Conservation (phyloP, 2,329 filamentous ascomycete species). For the Xylariaceae sp. region DNA sequence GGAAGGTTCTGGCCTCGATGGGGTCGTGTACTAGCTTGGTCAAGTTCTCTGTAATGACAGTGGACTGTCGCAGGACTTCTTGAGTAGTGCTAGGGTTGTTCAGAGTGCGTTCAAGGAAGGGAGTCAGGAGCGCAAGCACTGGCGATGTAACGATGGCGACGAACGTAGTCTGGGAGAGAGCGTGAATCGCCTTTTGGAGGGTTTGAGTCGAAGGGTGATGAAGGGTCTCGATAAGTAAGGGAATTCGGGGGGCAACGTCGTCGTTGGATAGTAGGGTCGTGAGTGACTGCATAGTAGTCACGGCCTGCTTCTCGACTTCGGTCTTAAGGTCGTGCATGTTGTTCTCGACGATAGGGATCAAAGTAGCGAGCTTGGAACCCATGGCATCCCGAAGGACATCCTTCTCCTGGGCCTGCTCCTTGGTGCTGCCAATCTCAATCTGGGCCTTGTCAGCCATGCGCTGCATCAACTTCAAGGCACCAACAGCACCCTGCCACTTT, state of each 20-base stretch:
- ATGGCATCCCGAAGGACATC: conserved; percentile 85
- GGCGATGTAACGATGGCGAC: conserved; percentile 94
- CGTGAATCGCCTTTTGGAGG: conserved; percentile 93
- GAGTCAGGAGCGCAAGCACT: conserved; percentile 88
- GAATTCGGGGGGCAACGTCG: conserved; percentile 87
- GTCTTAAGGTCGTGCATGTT: conserved; percentile 96
- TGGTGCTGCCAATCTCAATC: conserved; percentile 69
- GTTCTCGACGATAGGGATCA: conserved; percentile 86
- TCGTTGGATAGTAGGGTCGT: conserved; percentile 92
- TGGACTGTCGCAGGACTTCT: conserved; percentile 90
- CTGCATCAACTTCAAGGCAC: conserved; percentile 76
- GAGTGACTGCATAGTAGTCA: conserved; percentile 85
- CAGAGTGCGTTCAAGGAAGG: conserved; percentile 86
- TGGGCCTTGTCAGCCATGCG: conserved; percentile 94
- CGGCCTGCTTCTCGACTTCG: conserved; percentile 84
- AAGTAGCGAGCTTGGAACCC: conserved; percentile 76
- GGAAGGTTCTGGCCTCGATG: conserved; percentile 86
- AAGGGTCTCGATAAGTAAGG: conserved; percentile 89
- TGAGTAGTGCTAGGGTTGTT: conserved; percentile 88
- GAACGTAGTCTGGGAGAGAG: conserved; percentile 95
- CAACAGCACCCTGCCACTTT: conserved; percentile 96
- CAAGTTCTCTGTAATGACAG: conserved; percentile 95
- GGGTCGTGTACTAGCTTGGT: conserved; percentile 96
- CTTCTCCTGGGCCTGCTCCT: conserved; percentile 81
- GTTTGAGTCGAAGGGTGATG: conserved; percentile 85